These are phyloP conservation scores for Umbelopsis sp. DNA, from an alignment of 371 early-diverging fungal species.

Conservation along the genomic window DNA sequence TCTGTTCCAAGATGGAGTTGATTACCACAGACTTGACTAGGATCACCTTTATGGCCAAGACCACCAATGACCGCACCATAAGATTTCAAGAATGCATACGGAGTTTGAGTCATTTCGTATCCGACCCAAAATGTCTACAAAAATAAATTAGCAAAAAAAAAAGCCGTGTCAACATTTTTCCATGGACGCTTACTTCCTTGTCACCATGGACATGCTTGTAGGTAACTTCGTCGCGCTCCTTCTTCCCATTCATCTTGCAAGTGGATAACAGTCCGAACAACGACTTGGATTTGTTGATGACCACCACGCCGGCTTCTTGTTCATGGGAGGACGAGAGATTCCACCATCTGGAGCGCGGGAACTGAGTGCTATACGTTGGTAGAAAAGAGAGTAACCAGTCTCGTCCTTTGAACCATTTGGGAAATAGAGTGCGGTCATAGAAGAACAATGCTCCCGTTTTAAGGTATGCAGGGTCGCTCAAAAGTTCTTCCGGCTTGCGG, in stretches of 20 bases:
- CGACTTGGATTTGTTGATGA: constrained; percentile 58
- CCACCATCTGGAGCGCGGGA: constrained; percentile 52
- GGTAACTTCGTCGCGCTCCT: constrained; percentile 49
- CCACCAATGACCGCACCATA: constrained; percentile 62
- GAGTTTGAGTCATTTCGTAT: constrained; percentile 60
- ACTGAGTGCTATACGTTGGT: constrained; percentile 45
- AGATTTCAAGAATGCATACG: constrained; percentile 56
- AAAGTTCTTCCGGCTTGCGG: constrained; percentile 61
- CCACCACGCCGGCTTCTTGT: constrained; percentile 67
- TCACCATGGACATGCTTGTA: constrained; percentile 58
- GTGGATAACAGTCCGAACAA: constrained; percentile 57
- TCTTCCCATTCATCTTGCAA: constrained; percentile 61
- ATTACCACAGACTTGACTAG: constrained; percentile 54
- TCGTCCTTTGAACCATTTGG: constrained; percentile 36
- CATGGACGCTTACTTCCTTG: constrained; percentile 46
- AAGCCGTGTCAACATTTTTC: background rate
- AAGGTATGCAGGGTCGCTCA: constrained; percentile 58
- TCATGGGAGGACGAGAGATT: constrained; percentile 53
- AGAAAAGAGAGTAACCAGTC: constrained; percentile 52
- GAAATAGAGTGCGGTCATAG: constrained; percentile 61
- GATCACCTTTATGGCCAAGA: constrained; percentile 47
- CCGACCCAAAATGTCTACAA: constrained; percentile 62
- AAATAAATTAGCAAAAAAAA: background rate
- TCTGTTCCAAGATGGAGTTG: constrained; percentile 48
- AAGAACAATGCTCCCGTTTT: constrained; percentile 67